Conservation (phyloP, 495 filamentous ascomycete species). For the Gamarada debralockiae region DNA sequence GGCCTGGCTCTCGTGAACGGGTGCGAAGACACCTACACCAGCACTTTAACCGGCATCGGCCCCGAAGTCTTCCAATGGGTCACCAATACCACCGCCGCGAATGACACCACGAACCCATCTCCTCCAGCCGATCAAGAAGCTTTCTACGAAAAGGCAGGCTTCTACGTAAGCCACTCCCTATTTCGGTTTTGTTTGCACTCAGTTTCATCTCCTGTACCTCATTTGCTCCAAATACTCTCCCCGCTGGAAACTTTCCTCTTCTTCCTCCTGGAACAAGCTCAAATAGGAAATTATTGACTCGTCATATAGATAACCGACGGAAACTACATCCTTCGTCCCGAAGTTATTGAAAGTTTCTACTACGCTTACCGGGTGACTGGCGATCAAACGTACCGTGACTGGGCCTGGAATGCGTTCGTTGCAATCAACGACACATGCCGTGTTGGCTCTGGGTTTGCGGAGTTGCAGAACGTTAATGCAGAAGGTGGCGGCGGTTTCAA, state of each 20-base stretch:
- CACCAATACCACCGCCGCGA: conserved; percentile 23
- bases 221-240: too few relatives aligned
- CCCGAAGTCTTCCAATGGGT: conserved; percentile 76
- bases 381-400: conserved; percentile 67
- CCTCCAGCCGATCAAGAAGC: conserved; percentile 42
- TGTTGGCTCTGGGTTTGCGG: conserved; percentile 63
- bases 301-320: conserved; percentile 55
- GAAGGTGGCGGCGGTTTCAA: conserved; percentile 53
- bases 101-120: conserved; percentile 29
- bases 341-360: conserved; percentile 86
- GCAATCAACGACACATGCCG: conserved; percentile 63
- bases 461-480: conserved; percentile 62
- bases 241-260: too few relatives aligned
- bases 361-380: conserved; percentile 81
- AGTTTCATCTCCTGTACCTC: too few relatives aligned
- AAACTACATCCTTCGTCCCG: conserved; percentile 71
- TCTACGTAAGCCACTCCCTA: too few relatives aligned
- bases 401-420: conserved; percentile 80
- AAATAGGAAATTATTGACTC: too few relatives aligned
- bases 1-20: conserved; percentile 69
- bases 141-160: conserved; percentile 66
- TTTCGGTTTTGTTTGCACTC: too few relatives aligned
- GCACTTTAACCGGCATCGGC: conserved; percentile 68
- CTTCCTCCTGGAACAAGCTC: too few relatives aligned
- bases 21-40: conserved; percentile 71